A percentile compares a stretch with the other conserved stretches of the same genome.
Conservation (phyloP, 495 filamentous ascomycete species). For the Trichocladium uniseriatum region DNA sequence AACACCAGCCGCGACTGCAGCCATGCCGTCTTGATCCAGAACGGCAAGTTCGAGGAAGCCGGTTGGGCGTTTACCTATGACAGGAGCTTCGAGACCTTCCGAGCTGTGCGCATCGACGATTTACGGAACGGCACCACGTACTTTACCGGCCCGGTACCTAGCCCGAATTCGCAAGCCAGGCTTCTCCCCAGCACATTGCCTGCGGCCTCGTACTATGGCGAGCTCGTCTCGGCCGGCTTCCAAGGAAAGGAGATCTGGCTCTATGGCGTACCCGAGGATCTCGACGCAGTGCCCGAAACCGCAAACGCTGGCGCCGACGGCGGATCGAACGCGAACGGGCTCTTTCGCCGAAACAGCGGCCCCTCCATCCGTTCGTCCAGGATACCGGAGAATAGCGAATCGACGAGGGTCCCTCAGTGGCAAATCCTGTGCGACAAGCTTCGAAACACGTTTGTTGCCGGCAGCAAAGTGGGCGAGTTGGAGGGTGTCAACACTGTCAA, state of each 20-base stretch:
- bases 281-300: conserved; percentile 47
- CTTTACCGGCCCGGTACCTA: conserved; percentile 61
- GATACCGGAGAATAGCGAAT: conserved; percentile 27
- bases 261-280: conserved; percentile 67
- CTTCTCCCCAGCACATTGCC: conserved; percentile 60
- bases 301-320: conserved; percentile 21
- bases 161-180: conserved; percentile 32
- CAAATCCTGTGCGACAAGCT: conserved; percentile 57
- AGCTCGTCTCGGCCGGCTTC: conserved; percentile 70
- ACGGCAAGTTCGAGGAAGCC: conserved; percentile 60
- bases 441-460: conserved; percentile 54
- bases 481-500: conserved; percentile 49
- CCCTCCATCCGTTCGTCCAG: conserved; percentile 29
- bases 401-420: conserved; percentile 50
- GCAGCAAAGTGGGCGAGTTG: conserved; percentile 47
- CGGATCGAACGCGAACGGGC: conserved; percentile 15
- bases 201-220: conserved; percentile 55
- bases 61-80: conserved; percentile 77
- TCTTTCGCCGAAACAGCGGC: conserved; percentile 35
- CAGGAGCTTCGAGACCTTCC: conserved; percentile 62
- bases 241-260: conserved; percentile 65
- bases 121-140: conserved; percentile 68
- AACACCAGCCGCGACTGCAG: conserved; percentile 66
- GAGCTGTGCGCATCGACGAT: conserved; percentile 66
- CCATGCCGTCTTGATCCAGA: conserved; percentile 63